Evolutionary conservation across 306 rosid species (phyloP).

Genomic region (Nissolia schottii): DNA sequence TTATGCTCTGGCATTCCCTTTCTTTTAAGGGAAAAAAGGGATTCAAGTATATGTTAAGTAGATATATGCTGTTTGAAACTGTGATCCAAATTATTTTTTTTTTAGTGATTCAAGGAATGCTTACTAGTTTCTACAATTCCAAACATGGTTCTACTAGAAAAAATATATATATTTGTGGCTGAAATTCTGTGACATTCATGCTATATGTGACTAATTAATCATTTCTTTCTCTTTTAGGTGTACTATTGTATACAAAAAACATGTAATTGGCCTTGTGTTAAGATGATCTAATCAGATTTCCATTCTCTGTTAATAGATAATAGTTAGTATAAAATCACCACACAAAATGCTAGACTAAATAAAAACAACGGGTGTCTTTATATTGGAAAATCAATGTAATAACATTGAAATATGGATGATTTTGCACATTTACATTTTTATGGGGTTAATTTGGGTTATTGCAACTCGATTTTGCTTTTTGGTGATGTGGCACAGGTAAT

Average conservation of each 20-base stretch:
- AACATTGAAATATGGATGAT: too few species aligned
- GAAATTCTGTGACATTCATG: neutral
- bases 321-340: neutral
- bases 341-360: too few species aligned
- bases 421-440: too few species aligned
- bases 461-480: too few species aligned
- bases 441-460: too few species aligned
- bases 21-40: neutral
- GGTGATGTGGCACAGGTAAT: too few species aligned
- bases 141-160: neutral
- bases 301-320: neutral
- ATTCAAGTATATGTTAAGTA: neutral
- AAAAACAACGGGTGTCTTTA: too few species aligned
- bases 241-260: neutral
- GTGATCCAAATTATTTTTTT: neutral
- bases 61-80: neutral
- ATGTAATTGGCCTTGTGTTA: neutral
- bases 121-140: neutral
- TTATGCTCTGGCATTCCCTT: neutral
- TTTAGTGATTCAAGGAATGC: neutral
- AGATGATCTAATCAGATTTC: neutral
- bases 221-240: neutral
- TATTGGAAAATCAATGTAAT: too few species aligned
- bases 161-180: neutral
- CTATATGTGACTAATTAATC: neutral